A percentile compares a stretch with the other conserved stretches of the same genome.
phyloP scores from a whole-genome alignment of 306 rosid genomes.

The Nissolia schottii region DNA sequence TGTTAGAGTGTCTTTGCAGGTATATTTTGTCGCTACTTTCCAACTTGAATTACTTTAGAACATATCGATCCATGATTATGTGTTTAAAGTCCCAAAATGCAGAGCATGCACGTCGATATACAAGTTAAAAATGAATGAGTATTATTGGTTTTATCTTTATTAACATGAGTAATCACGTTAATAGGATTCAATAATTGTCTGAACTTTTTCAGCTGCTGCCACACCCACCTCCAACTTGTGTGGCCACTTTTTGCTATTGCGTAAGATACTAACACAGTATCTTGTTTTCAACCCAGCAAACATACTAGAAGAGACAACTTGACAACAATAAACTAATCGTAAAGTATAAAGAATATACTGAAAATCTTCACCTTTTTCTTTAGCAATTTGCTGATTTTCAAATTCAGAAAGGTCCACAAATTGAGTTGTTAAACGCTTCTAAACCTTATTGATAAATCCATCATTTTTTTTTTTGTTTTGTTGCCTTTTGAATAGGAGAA shows the following conservation, averaged over 20 bases:
- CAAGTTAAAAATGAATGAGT: background rate
- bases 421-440: constrained; percentile 14
- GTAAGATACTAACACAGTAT: constrained; percentile 20
- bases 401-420: background rate
- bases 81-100: too few species aligned
- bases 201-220: background rate
- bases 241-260: constrained; percentile 14
- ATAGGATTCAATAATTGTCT: background rate
- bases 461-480: constrained; percentile 20
- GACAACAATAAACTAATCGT: constrained; percentile 2
- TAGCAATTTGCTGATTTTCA: background rate
- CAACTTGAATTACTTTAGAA: too few species aligned
- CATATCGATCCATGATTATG: too few species aligned
- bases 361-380: background rate
- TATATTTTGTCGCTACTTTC: too few species aligned
- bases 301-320: constrained; percentile 21
- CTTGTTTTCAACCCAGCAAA: background rate
- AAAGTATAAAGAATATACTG: constrained; percentile 27
- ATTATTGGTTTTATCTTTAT: background rate
- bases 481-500: constrained; percentile 12
- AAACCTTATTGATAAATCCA: constrained; percentile 9
- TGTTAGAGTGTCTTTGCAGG: too few species aligned
- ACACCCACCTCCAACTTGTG: too few species aligned
- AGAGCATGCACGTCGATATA: too few species aligned
- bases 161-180: background rate